A percentile compares a stretch with the other conserved stretches of the same genome.
Conservation (phyloP, 371 early-diverging fungal genomes). For the Thermomucor indicae-seudaticae region DNA sequence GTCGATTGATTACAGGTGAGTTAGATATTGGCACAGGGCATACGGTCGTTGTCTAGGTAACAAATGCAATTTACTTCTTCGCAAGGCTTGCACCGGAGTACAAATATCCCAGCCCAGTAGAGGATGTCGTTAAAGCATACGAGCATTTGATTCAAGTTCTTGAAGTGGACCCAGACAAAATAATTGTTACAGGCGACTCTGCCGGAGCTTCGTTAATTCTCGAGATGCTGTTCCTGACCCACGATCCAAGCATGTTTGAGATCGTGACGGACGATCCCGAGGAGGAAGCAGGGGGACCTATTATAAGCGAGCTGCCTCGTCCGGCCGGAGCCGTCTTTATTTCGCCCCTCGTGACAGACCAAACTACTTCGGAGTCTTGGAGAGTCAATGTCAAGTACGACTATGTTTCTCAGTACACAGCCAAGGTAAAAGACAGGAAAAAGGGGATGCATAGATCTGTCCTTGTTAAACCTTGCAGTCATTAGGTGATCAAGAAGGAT, state of each 20-base stretch:
- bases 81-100: constrained; percentile 37
- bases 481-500: constrained; percentile 31
- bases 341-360: constrained; percentile 39
- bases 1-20: constrained; percentile 35
- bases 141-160: constrained; percentile 23
- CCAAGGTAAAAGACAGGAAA: constrained; percentile 8
- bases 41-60: too few species aligned
- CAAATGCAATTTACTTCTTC: neutral
- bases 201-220: constrained; percentile 29
- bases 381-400: constrained; percentile 33
- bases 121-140: constrained; percentile 40
- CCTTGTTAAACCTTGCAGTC: neutral
- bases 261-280: constrained; percentile 30
- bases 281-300: constrained; percentile 14
- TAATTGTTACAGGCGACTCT: constrained; percentile 34
- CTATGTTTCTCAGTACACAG: constrained; percentile 33
- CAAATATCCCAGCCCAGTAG: constrained; percentile 37
- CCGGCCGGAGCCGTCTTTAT: constrained; percentile 37
- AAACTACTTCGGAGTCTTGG: constrained; percentile 38
- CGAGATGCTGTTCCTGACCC: constrained; percentile 37
- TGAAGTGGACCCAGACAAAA: constrained; percentile 21
- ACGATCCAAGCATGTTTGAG: constrained; percentile 40
- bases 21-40: neutral
- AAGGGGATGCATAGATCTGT: neutral
- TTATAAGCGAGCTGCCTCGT: constrained; percentile 26